Percentiles rank a stretch among this genome's conserved stretches.
Evolutionary conservation across 768 basidiomycete genomes (phyloP).

Genomic region (Tricholoma sp.): DNA sequence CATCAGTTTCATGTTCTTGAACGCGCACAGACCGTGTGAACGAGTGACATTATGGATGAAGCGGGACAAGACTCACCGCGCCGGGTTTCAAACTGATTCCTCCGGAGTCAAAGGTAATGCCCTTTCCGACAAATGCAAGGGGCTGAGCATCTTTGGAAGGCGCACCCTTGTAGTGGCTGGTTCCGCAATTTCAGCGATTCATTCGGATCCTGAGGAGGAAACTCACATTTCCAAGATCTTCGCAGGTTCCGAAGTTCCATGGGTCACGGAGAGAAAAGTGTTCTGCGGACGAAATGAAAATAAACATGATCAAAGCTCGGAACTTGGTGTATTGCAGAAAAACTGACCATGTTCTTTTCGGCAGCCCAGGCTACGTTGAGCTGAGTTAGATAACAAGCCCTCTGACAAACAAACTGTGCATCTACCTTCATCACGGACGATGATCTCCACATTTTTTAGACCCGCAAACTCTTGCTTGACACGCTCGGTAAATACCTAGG

Average conservation of each 20-base stretch:
- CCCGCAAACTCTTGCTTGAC: constrained; percentile 61
- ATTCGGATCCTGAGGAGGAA: background rate
- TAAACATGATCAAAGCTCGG: background rate
- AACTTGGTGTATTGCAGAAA: background rate
- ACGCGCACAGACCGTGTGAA: background rate
- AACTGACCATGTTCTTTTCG: constrained; percentile 72
- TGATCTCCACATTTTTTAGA: constrained; percentile 61
- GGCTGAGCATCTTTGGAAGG: constrained; percentile 50
- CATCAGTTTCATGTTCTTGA: constrained; percentile 78
- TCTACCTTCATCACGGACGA: constrained; percentile 70
- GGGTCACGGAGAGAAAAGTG: constrained; percentile 83
- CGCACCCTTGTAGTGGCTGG: constrained; percentile 82
- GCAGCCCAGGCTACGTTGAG: constrained; percentile 64
- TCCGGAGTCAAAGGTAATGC: constrained; percentile 87
- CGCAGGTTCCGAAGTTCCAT: constrained; percentile 77
- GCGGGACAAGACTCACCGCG: constrained; percentile 36
- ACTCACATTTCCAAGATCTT: constrained; percentile 81
- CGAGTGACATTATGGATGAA: background rate
- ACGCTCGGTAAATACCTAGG: constrained; percentile 67
- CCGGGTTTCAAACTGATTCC: constrained; percentile 83
- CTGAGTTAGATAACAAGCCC: constrained; percentile 4
- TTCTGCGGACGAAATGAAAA: constrained; percentile 36
- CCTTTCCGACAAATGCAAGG: constrained; percentile 79
- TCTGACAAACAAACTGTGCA: background rate
- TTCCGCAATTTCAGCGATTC: background rate